Base-by-base conservation (phyloP, 208 protist species). In the Leishmania guyanensis region DNA sequence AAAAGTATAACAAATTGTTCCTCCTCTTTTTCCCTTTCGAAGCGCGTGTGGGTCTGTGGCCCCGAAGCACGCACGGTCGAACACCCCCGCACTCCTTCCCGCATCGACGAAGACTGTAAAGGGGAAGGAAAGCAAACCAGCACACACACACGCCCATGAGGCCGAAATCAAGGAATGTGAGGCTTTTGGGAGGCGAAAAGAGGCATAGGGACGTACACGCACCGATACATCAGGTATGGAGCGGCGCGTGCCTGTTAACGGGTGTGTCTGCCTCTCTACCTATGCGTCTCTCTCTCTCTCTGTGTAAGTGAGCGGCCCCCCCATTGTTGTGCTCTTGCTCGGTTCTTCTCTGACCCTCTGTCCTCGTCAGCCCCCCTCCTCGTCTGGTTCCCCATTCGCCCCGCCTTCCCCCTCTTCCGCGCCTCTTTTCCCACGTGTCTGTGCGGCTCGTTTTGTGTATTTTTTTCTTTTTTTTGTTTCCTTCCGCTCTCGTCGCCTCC, bases 391-490 rank as follows among this genome's bases (percentile, higher is more conserved):
- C 43, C 43, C 43, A 46, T 46, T 33, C 58, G 26, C 29, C 29
- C 3, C 58, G 14, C 12, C 9, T 68, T 20, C 8, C 22, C 29
- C 14, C 26, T 39, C 62, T 29, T 39, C 62, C 62, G 62, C 3
- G 29, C 29, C 29, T 43, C 29, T 68, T 68, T 10, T 39, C 14
- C 62, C 62, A 36, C 12, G 26, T 64, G 58, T 33, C 58, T 64
- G 58, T 3, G 29, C 14, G 26, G 60, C 60, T 65, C 20, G 6
- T 29, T 17, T 65, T 65, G 16, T 60, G 46, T 56, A 4, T 53
- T 39, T 75, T 56, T 82, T 77, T 76, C 39, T 71, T 50, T 71
- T 50, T 56, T 64, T 36, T 0, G 65, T 20, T 39, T 48, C 5
- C 17, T 8, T 68, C 29, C 2, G n/a, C 36, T 48, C 65, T 26